Evolutionary conservation across 257 asterid genomes (phyloP), one percentile per base, ranked within the genome.

Genomic region (Rehmannia glutinosa): DNA sequence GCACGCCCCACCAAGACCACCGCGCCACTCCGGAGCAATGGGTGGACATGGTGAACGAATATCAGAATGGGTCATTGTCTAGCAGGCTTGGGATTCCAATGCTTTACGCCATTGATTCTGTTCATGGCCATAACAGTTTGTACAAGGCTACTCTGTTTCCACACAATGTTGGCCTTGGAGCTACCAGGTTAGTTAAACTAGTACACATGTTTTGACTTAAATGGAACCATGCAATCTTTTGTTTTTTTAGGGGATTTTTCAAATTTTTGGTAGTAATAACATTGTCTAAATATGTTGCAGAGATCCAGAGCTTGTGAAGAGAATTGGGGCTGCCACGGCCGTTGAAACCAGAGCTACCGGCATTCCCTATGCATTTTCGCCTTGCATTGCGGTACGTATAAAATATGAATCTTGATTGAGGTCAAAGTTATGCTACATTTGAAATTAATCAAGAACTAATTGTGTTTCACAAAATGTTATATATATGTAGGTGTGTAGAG

Each of bases 301-400:
- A 52, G 72, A 66, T n/a, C n/a, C n/a, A n/a, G n/a, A n/a, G n/a
- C n/a, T n/a, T n/a, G n/a, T n/a, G n/a, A n/a, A n/a, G n/a, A n/a
- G n/a, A n/a, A n/a, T n/a, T n/a, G n/a, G n/a, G n/a, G n/a, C n/a
- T n/a, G n/a, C n/a, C n/a, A n/a, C n/a, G n/a, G n/a, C n/a, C n/a
- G n/a, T n/a, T n/a, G n/a, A n/a, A n/a, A n/a, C n/a, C n/a, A n/a
- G n/a, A n/a, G n/a, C n/a, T n/a, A n/a, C n/a, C n/a, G n/a, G n/a
- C n/a, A n/a, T n/a, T n/a, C n/a, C n/a, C n/a, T 73, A 23, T 21
- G 69, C 17, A 47, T 73, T 73, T 49, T 63, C 73, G 8, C 78
- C 78, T n/a, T 73, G 78, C 63, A 47, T 73, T n/a, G 78, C 78
- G 3, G 77, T 62, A 62, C 13, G 13, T 42, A 42, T 42, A 42